Percentiles rank a stretch among this genome's conserved stretches.
phyloP scores from a whole-genome alignment of 2,329 filamentous ascomycete species.

The Sclerotinia nivalis region DNA sequence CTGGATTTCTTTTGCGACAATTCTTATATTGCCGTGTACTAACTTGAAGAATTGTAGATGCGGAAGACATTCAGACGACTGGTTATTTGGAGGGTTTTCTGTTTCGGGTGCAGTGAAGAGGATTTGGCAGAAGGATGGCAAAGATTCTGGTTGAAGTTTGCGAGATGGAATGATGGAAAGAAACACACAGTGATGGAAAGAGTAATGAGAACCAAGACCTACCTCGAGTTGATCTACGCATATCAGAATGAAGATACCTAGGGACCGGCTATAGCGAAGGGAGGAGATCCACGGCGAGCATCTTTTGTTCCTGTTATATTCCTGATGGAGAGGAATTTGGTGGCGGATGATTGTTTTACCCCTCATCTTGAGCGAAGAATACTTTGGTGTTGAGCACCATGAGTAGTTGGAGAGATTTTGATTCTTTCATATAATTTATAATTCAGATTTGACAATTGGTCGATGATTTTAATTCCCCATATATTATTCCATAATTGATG shows the following conservation, averaged over 20 bases:
- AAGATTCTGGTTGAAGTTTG: constrained; percentile 14
- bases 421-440: neutral
- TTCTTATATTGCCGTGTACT: neutral
- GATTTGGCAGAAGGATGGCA: constrained; percentile 25
- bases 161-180: neutral
- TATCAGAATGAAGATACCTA: neutral
- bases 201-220: neutral
- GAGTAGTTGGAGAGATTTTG: neutral
- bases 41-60: constrained; percentile 10
- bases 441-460: neutral
- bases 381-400: neutral
- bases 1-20: neutral
- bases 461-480: neutral
- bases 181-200: neutral
- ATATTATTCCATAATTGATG: neutral
- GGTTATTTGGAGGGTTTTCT: constrained; percentile 27
- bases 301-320: neutral
- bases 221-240: neutral
- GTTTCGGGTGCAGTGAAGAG: constrained; percentile 21
- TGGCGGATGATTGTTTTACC: neutral
- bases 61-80: constrained; percentile 28
- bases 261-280: neutral
- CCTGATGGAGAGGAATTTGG: neutral
- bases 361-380: neutral
- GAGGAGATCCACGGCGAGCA: neutral